Conservation (phyloP, 148 eudicot species). For the Rhododendron mucronatum region DNA sequence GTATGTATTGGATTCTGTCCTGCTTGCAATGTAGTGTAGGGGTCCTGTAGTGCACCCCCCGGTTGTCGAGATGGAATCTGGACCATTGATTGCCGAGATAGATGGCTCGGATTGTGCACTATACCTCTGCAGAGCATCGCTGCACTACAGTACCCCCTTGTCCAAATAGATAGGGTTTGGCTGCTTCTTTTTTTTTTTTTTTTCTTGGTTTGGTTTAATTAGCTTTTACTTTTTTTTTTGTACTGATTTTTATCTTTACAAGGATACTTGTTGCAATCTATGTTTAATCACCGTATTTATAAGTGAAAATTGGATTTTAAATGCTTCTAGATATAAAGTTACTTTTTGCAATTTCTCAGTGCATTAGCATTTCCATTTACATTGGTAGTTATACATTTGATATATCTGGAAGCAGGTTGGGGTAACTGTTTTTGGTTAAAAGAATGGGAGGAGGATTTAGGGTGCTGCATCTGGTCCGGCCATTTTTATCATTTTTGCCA, state of each 20-base stretch:
- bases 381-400: not conserved
- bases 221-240: no score
- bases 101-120: no score
- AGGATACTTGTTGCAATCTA: not conserved
- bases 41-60: no score
- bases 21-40: not conserved
- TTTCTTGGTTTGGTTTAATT: no score
- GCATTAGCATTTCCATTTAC: not conserved
- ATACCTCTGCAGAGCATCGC: no score
- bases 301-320: not conserved
- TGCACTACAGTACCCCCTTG: no score
- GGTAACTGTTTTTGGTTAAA: slow-evolving; percentile 15
- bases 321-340: not conserved
- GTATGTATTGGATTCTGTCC: not conserved
- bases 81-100: no score
- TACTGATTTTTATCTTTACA: not conserved
- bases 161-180: no score
- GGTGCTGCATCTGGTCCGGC: slow-evolving; percentile 72
- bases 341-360: not conserved
- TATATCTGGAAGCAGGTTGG: slow-evolving; percentile 19
- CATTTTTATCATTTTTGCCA: slow-evolving; percentile 69
- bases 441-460: slow-evolving; percentile 84
- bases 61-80: no score
- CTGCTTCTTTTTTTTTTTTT: no score
- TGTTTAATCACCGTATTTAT: not conserved